phyloP scores from a whole-genome alignment of 306 rosid species.

The Coriaria nepalensis region DNA sequence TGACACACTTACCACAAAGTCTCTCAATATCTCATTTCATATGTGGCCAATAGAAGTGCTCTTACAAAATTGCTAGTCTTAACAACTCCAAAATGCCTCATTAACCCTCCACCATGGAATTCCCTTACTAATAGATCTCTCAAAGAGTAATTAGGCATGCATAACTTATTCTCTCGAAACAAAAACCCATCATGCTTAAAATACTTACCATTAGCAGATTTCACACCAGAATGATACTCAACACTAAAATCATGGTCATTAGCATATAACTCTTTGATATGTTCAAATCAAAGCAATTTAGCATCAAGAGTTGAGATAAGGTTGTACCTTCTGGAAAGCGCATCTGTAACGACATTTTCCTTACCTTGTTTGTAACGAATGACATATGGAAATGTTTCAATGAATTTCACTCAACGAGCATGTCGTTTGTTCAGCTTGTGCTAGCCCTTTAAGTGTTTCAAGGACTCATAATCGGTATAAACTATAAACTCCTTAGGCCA shows the following conservation, averaged over 20 bases:
- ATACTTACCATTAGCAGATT: background rate
- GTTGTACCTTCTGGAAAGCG: background rate
- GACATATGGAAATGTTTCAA: background rate
- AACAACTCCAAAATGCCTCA: background rate
- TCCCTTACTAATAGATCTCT: too few relatives aligned
- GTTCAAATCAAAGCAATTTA: background rate
- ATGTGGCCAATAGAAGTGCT: background rate
- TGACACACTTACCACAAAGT: background rate
- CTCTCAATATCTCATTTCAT: background rate
- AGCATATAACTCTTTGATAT: background rate
- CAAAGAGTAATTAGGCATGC: background rate
- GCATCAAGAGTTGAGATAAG: background rate
- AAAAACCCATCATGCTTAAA: slow-evolving; percentile 1
- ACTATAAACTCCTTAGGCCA: background rate
- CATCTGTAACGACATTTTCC: background rate
- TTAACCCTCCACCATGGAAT: background rate
- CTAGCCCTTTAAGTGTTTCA: too few relatives aligned
- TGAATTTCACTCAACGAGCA: background rate
- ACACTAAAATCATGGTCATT: slow-evolving; percentile 4
- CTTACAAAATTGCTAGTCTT: background rate
- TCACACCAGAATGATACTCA: background rate
- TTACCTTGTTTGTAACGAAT: background rate
- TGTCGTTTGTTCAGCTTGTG: background rate
- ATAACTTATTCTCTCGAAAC: slow-evolving; percentile 1
- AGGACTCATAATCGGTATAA: too few relatives aligned